A percentile compares a stretch with the other conserved stretches of the same genome.
These are phyloP conservation scores for Amanita polypyramis DNA, from an alignment of 768 basidiomycete species.

Conservation along the genomic window DNA sequence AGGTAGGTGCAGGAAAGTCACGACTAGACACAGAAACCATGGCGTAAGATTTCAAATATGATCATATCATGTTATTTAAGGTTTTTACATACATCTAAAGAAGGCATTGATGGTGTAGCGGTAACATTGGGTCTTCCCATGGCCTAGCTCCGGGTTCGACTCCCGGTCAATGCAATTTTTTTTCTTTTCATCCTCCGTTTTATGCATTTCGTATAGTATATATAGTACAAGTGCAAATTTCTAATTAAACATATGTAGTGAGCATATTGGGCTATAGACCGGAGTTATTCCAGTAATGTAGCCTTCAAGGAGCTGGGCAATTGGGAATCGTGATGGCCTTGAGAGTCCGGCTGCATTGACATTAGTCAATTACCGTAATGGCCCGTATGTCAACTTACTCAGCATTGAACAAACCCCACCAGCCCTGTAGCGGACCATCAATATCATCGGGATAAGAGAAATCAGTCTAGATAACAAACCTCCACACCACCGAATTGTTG, in stretches of 20 bases:
- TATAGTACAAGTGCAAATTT: not conserved
- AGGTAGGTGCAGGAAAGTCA: slow-evolving; percentile 5
- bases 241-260: too few relatives aligned
- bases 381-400: slow-evolving; percentile 20
- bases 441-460: not conserved
- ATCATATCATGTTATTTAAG: too few relatives aligned
- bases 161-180: slow-evolving; percentile 37
- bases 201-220: not conserved
- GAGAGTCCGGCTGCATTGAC: slow-evolving; percentile 44
- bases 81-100: too few relatives aligned
- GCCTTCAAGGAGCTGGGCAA: slow-evolving; percentile 33
- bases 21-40: slow-evolving; percentile 1
- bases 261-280: not conserved
- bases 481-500: slow-evolving; percentile 71
- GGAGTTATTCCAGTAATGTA: not conserved
- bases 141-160: slow-evolving; percentile 47
- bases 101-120: slow-evolving; percentile 63
- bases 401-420: slow-evolving; percentile 38
- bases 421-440: slow-evolving; percentile 19
- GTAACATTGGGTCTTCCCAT: slow-evolving; percentile 87
- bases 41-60: too few relatives aligned
- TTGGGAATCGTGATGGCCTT: slow-evolving; percentile 61
- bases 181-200: not conserved
- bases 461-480: slow-evolving; percentile 10
- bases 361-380: not conserved